Evolutionary conservation across 2,329 filamentous ascomycete genomes (phyloP), one percentile per base, ranked within the genome.

Genomic region (Neonectria ditissima): DNA sequence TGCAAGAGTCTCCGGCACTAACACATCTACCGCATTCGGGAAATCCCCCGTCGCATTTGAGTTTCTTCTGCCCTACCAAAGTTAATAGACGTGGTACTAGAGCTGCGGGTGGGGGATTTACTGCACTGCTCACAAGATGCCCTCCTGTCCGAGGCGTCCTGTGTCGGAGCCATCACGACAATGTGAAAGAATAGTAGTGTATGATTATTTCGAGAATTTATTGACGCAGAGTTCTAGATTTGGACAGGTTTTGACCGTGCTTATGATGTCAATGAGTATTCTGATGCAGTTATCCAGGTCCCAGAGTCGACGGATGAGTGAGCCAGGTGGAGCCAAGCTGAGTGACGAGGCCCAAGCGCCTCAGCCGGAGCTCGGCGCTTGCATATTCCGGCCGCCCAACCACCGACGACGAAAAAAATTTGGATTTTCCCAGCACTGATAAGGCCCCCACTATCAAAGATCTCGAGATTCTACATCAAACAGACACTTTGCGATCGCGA

Each of bases 381-480:
- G 72, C 76, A 76, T 76, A 73, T 74, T 77, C 77, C 77, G 76
- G 74, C 62, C 65, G 65, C 73, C 75, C 75, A 75, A 69, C 68
- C 66, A 68, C 68, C 65, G 57, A 34, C 60, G 59, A 58, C 56
- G 64, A 67, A 69, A 74, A 76, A 76, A 74, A 59, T 69, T 71
- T 68, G 56, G 69, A 66, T 66, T 72, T 69, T 76, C 71, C 63
- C 55, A 62, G 63, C 67, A 66, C 63, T 68, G 71, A 69, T 71
- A 69, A 66, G 48, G 66, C 63, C 67, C 68, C 70, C 72, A 74
- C 75, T 74, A 77, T 70, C 73, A 69, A 69, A 60, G 71, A 65
- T 73, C 65, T 69, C 59, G 50, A 62, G 55, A 62, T 62, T 61
- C 56, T 65, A 51, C 68, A 73, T 65, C 60, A 47, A 50, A 43